A percentile compares a stretch with the other conserved stretches of the same genome.
Conservation (phyloP, 306 rosid genomes). For the Luffa acutangula region DNA sequence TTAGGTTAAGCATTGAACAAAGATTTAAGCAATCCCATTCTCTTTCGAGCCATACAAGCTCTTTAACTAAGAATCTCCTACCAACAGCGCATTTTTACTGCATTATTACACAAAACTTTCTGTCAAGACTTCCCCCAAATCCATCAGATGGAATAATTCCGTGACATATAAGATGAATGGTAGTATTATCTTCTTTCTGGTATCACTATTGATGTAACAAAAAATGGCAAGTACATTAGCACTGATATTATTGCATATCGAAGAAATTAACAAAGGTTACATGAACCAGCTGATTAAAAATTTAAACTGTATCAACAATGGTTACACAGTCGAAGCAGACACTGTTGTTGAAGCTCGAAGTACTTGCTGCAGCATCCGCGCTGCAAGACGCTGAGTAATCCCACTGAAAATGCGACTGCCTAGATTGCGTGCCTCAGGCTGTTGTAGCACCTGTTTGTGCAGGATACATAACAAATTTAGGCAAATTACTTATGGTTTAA, state of each 20-base stretch:
- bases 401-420: slow-evolving; percentile 73
- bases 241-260: background rate
- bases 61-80: background rate
- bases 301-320: background rate
- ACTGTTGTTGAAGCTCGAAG: slow-evolving; percentile 43
- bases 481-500: background rate
- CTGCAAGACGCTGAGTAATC: slow-evolving; percentile 79
- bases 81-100: background rate
- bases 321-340: slow-evolving; percentile 30
- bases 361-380: slow-evolving; percentile 76
- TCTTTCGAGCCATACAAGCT: background rate
- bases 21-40: no score
- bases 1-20: no score
- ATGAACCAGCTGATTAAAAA: background rate
- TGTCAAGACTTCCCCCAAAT: background rate
- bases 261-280: background rate
- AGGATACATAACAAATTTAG: background rate
- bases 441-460: slow-evolving; percentile 58
- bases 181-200: background rate
- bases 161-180: background rate
- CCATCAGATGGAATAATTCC: background rate
- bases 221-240: background rate
- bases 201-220: background rate
- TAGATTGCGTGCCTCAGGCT: slow-evolving; percentile 71
- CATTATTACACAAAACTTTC: background rate